Base-by-base conservation (phyloP, 768 basidiomycete genomes). In the Mycena rosella region DNA sequence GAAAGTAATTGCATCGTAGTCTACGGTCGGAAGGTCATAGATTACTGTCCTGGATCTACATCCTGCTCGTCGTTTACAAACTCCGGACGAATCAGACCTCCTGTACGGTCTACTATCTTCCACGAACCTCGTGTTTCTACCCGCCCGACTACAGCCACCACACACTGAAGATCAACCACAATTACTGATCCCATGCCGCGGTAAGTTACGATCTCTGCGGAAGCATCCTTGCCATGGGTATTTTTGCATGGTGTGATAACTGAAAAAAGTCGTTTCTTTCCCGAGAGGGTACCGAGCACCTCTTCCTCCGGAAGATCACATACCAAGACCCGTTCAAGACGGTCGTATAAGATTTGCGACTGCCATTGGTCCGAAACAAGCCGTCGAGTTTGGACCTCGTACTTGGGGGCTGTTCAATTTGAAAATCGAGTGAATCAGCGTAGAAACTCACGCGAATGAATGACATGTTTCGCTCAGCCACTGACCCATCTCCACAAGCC, bases 391-490 rank as follows among this genome's bases (percentile, higher is more conserved):
- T 61, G 36, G 14, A 61, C 42, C n/a, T 52, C 60, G 26, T 61
- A 61, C 60, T 61, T 5, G 27, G 49, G 7, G 5, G 22, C n/a
- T n/a, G n/a, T n/a, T n/a, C n/a, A n/a, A n/a, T n/a, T n/a, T n/a
- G n/a, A n/a, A n/a, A n/a, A n/a, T n/a, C n/a, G n/a, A n/a, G n/a
- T n/a, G n/a, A n/a, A n/a, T n/a, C n/a, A n/a, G n/a, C n/a, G n/a
- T n/a, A 2, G 32, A 24, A 6, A 24, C 57, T 20, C 26, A 64
- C 63, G 1, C 63, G 45, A 8, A 64, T 49, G 14, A 57, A 64
- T 1, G 55, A 64, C 63, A 64, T 64, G 14, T 64, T 49, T 26
- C 61, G 27, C 18, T 55, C 62, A 0, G 63, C 20, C 3, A 48
- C 34, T 36, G 34, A 36, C 15, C 34, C 34, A 36, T 36, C 34